phyloP scores from a whole-genome alignment of 129 eudicot genomes.

The Logfia minima region DNA sequence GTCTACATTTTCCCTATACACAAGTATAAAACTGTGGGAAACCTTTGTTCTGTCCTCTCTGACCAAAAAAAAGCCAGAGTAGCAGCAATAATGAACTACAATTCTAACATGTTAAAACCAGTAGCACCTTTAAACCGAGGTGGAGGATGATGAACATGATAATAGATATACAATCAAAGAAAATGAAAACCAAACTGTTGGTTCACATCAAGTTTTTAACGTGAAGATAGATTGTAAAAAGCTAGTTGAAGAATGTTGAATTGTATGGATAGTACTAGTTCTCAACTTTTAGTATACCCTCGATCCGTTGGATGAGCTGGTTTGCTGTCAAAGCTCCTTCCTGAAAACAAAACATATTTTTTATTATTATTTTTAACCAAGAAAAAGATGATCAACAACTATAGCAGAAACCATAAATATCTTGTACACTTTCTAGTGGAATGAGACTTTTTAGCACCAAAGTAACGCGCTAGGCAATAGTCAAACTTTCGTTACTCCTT shows the following conservation, averaged over 20 bases:
- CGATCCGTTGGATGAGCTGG: constrained; percentile 26
- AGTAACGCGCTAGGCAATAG: too few relatives aligned
- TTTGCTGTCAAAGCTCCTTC: constrained; percentile 86
- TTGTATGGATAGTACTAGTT: not conserved
- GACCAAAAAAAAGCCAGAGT: not conserved
- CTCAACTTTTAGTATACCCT: constrained; percentile 9
- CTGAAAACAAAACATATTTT: constrained; percentile 33
- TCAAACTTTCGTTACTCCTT: too few relatives aligned
- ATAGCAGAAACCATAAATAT: not conserved
- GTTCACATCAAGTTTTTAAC: constrained; percentile 11
- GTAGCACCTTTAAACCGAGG: constrained; percentile 4
- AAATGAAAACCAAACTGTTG: not conserved
- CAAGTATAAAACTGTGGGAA: not conserved
- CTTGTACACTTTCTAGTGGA: not conserved
- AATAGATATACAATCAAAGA: constrained; percentile 7
- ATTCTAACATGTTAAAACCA: not conserved
- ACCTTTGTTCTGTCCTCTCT: not conserved
- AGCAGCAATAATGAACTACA: not conserved
- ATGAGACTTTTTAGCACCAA: too few relatives aligned
- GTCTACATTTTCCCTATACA: too few relatives aligned
- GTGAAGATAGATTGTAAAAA: not conserved
- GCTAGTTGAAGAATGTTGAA: not conserved
- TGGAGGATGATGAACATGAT: not conserved
- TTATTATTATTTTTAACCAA: not conserved
- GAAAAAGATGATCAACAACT: not conserved